A percentile compares a stretch with the other conserved stretches of the same genome.
phyloP scores from a whole-genome alignment of 1,139 yeast genomes.

The Yamadazyma atlantica region DNA sequence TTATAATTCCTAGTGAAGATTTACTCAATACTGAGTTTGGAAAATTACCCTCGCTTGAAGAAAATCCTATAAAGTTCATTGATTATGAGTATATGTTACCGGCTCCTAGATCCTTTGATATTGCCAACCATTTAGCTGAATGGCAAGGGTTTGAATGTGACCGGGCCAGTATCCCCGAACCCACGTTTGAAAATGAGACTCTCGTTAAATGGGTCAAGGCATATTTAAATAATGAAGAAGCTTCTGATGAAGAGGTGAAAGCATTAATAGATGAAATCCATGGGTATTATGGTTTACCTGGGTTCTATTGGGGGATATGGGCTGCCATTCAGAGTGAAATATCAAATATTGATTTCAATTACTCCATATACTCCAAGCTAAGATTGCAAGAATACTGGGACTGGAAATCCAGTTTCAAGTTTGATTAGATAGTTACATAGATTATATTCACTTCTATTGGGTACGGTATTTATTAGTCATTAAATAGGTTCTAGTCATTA shows the following conservation, averaged over 20 bases:
- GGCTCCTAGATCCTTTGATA: conserved; percentile 79
- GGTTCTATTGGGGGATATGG: conserved; percentile 87
- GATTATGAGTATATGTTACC: conserved; percentile 83
- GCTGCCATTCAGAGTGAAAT: conserved; percentile 72
- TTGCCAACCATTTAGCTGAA: conserved; percentile 83
- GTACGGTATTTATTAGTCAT: conserved; percentile 2
- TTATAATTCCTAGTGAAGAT: conserved; percentile 54
- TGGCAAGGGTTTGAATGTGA: conserved; percentile 86
- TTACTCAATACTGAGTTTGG: conserved; percentile 10
- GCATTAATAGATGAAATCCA: conserved; percentile 54
- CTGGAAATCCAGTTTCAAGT: conserved; percentile 47
- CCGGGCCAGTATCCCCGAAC: conserved; percentile 57
- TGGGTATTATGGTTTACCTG: conserved; percentile 74
- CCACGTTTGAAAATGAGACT: conserved; percentile 40
- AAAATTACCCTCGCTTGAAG: conserved; percentile 25
- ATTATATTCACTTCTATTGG: neutral
- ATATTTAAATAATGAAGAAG: conserved; percentile 39
- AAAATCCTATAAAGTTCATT: conserved; percentile 61
- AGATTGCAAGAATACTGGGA: conserved; percentile 69
- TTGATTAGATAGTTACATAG: too few species aligned
- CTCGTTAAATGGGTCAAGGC: conserved; percentile 56
- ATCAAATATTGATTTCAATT: conserved; percentile 73
- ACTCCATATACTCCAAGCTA: conserved; percentile 56
- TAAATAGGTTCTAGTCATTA: conserved; percentile 1
- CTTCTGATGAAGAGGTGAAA: conserved; percentile 24